These are phyloP conservation scores for Golubevia sp. DNA, from an alignment of 1,284 basidiomycete genomes.

Conservation along the genomic window DNA sequence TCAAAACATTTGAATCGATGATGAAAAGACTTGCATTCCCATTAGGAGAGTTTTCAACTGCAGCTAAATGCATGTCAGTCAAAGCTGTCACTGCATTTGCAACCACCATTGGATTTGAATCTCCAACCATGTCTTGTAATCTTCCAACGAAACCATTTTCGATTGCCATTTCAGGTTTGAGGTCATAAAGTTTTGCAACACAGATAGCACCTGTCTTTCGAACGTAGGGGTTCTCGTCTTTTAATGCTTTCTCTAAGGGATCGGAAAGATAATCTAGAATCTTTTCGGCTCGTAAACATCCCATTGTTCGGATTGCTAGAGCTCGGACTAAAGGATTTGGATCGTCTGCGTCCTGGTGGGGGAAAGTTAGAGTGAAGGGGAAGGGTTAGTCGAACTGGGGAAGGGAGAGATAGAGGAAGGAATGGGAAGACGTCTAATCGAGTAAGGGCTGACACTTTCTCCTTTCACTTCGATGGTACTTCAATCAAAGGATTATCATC, in stretches of 20 bases:
- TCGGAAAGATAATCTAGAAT: slow-evolving; percentile 97
- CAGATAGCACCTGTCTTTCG: slow-evolving; percentile 93
- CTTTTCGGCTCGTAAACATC: slow-evolving; percentile 93
- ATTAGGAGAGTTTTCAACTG: slow-evolving; percentile 29
- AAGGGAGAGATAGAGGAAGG: background rate
- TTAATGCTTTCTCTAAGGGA: slow-evolving; percentile 85
- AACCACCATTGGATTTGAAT: slow-evolving; percentile 98
- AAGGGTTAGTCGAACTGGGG: slow-evolving; percentile 1
- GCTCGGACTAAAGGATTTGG: slow-evolving; percentile 94
- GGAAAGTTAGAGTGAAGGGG: background rate
- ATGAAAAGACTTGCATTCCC: slow-evolving; percentile 70
- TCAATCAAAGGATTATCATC: too few relatives aligned
- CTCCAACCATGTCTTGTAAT: slow-evolving; percentile 82
- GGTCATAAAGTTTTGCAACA: slow-evolving; percentile 94
- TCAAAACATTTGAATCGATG: slow-evolving; percentile 80
- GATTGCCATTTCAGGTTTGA: slow-evolving; percentile 90
- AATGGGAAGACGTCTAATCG: slow-evolving; percentile 1
- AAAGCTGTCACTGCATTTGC: slow-evolving; percentile 91
- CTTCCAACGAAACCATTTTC: slow-evolving; percentile 93
- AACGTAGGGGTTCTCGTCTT: slow-evolving; percentile 96
- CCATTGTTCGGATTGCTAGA: slow-evolving; percentile 96
- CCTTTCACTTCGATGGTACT: background rate
- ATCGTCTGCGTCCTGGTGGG: slow-evolving; percentile 85
- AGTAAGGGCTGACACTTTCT: background rate
- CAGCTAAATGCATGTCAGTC: slow-evolving; percentile 81